Percentiles rank a stretch among this genome's conserved stretches.
These are phyloP conservation scores for Cyberlindnera maritima DNA, from an alignment of 805 yeast genomes.

Conservation along the genomic window DNA sequence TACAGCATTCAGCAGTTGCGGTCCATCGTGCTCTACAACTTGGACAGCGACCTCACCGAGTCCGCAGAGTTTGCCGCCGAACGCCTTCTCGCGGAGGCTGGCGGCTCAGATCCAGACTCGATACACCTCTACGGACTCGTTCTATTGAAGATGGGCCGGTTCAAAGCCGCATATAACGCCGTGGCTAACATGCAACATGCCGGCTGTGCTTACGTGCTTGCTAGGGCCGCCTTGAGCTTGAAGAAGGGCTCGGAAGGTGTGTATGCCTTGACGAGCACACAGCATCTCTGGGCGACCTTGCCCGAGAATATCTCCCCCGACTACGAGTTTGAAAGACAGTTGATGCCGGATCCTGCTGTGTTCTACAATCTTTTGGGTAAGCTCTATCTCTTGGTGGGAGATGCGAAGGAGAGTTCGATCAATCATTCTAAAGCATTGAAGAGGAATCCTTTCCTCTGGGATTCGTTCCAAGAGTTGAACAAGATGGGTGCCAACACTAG, in stretches of 20 bases:
- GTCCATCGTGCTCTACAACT: constrained; percentile 60
- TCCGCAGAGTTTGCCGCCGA: constrained; percentile 90
- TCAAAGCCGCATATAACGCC: constrained; percentile 58
- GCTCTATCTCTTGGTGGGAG: constrained; percentile 56
- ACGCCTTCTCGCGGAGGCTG: constrained; percentile 62
- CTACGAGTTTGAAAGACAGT: constrained; percentile 37
- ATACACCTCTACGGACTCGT: constrained; percentile 69
- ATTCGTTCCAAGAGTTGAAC: constrained; percentile 76
- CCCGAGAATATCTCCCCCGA: constrained; percentile 19
- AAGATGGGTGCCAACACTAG: constrained; percentile 68
- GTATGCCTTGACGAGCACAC: constrained; percentile 40
- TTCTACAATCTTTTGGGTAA: constrained; percentile 69
- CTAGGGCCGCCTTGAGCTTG: constrained; percentile 58
- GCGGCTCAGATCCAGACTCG: constrained; percentile 45
- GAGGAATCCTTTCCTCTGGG: constrained; percentile 80
- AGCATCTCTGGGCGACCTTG: constrained; percentile 35
- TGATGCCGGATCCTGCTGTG: constrained; percentile 67
- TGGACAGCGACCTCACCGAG: constrained; percentile 63
- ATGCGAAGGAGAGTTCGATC: constrained; percentile 59
- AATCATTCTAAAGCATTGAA: constrained; percentile 68
- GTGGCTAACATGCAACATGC: constrained; percentile 49
- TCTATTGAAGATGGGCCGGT: constrained; percentile 54
- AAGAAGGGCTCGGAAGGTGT: constrained; percentile 62
- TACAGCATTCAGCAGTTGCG: constrained; percentile 42
- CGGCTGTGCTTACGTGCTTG: constrained; percentile 77